Base-by-base conservation (phyloP, 257 asterid species). In the Fraxinus cuspidata region DNA sequence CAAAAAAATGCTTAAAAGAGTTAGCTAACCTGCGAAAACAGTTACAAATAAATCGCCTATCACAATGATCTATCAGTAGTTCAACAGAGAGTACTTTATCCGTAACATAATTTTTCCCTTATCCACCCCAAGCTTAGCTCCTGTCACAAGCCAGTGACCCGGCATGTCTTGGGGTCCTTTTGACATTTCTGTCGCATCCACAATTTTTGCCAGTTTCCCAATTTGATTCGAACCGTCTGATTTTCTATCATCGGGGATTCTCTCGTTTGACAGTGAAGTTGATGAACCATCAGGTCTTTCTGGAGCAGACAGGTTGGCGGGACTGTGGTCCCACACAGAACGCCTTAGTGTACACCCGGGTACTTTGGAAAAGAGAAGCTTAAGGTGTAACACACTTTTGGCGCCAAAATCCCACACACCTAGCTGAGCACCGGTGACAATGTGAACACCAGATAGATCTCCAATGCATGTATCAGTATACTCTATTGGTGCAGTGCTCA, bases 101-200 rank as follows among this genome's bases (percentile, higher is more conserved):
- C 99, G 94, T 25, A 93, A 69, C 78, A 92, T 89, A 64, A 96
- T 93, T 76, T 71, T 92, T 60, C 98, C 99, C 82, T 92, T 93
- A 79, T 96, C 98, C 37, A 96, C 97, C n/a, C 99, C 99, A 77
- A 96, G 97, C 88, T 96, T 96, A n/a, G 99, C 99, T 67, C 99
- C 99, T 0, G 99, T 96, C 10, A 96, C 97, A 79, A 96, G 37
- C 99, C 99, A 96, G 74, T 96, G 99, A 2, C 99, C 99, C 0
- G 99, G 99, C 78, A 90, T 85, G 81, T 96, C 99, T 60, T 93
- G 98, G 3, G 99, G 99, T 51, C 99, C 99, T 78, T 91, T 96
- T n/a, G 88, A 90, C 99, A 96, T 92, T 79, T 96, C 99, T 11
- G 98, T 89, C 89, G 87, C 85, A 77, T 96, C 99, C 74, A 96